Evolutionary conservation across 2,329 filamentous ascomycete genomes (phyloP).

Genomic region (Aplosporella prunicola): DNA sequence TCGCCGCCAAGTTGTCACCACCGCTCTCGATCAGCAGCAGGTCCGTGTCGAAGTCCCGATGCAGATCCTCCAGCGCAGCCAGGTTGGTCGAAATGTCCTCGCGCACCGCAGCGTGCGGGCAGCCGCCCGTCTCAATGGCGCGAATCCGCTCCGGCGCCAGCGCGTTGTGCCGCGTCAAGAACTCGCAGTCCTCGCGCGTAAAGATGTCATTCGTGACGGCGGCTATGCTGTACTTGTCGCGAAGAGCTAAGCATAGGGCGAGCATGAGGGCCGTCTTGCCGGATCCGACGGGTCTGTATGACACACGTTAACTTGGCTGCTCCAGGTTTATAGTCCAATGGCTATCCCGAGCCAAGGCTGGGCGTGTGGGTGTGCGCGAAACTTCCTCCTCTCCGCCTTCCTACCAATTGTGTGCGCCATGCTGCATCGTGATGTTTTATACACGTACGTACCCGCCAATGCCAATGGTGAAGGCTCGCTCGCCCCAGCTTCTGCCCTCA

Average conservation of each 20-base stretch:
- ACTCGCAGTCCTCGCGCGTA: slow-evolving; percentile 94
- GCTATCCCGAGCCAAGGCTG: no score
- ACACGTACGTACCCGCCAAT: slow-evolving; percentile 71
- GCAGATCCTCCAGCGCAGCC: slow-evolving; percentile 80
- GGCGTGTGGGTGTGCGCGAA: no score
- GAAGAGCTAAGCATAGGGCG: slow-evolving; percentile 75
- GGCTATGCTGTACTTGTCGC: slow-evolving; percentile 73
- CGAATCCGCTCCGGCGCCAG: slow-evolving; percentile 76
- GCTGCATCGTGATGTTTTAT: neutral
- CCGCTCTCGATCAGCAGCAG: slow-evolving; percentile 90
- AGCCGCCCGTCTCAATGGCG: slow-evolving; percentile 95
- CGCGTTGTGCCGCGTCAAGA: slow-evolving; percentile 78
- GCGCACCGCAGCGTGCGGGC: slow-evolving; percentile 91
- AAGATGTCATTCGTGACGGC: slow-evolving; percentile 99
- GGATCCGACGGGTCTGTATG: slow-evolving; percentile 84
- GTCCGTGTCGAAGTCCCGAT: slow-evolving; percentile 69
- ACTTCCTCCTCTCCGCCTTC: no score
- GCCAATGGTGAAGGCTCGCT: slow-evolving; percentile 90
- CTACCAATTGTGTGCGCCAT: no score
- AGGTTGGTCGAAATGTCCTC: slow-evolving; percentile 96
- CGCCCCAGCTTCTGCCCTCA: slow-evolving; percentile 77
- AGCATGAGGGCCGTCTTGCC: slow-evolving; percentile 98
- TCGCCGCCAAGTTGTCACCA: slow-evolving; percentile 92
- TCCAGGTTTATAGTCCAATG: no score
- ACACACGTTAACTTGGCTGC: no score